Conservation (phyloP, 1,284 basidiomycete species). For the Flammula alnicola region DNA sequence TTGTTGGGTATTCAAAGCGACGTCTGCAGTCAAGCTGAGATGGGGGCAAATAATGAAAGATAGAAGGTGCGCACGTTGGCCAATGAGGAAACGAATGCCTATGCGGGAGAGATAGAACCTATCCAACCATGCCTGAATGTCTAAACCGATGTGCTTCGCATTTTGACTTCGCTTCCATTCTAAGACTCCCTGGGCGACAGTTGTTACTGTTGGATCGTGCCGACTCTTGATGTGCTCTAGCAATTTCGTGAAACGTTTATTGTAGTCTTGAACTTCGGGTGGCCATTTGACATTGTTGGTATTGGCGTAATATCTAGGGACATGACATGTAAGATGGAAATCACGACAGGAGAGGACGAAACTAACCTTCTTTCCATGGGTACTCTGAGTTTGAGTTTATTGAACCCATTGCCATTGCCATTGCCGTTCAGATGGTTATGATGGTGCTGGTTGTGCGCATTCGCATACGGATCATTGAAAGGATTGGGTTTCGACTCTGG, state of each 20-base stretch:
- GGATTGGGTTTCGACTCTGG: conserved; percentile 78
- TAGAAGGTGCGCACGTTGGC: conserved; percentile 69
- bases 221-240: conserved; percentile 92
- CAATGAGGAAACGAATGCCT: conserved; percentile 94
- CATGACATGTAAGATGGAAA: conserved; percentile 10
- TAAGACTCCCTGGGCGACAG: conserved; percentile 89
- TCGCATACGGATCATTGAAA: conserved; percentile 39
- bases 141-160: conserved; percentile 74
- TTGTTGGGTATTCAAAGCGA: conserved; percentile 89
- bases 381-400: conserved; percentile 68
- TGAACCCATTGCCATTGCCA: conserved; percentile 44
- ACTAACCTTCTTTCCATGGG: conserved; percentile 74
- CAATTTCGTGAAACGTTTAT: conserved; percentile 87
- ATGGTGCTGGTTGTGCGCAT: conserved; percentile 5
- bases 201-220: conserved; percentile 98
- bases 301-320: conserved; percentile 83
- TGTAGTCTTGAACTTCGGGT: conserved; percentile 94
- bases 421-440: conserved; percentile 19
- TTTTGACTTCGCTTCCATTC: conserved; percentile 77
- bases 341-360: conserved; percentile 9
- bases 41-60: background rate
- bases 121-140: conserved; percentile 96
- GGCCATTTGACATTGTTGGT: conserved; percentile 79
- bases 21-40: conserved; percentile 54
- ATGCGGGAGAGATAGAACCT: conserved; percentile 98